Conservation (phyloP, 257 asterid genomes). For the Solanum bulbocastanum region DNA sequence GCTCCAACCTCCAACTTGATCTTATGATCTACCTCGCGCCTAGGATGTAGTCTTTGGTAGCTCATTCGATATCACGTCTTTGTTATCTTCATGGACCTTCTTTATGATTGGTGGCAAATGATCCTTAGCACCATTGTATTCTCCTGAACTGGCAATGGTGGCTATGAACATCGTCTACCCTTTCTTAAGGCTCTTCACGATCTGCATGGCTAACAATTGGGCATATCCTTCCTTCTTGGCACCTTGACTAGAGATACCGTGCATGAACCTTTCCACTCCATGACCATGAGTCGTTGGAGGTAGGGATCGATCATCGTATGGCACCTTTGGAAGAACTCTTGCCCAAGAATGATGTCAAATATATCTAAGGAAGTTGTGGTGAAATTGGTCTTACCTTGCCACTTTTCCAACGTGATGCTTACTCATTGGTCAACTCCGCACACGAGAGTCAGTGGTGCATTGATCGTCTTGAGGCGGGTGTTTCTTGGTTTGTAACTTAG, state of each 20-base stretch:
- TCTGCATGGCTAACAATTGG: neutral
- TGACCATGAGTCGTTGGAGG: neutral
- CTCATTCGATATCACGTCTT: neutral
- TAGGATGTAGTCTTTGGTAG: neutral
- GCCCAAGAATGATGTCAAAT: neutral
- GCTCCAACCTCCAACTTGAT: neutral
- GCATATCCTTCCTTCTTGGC: neutral
- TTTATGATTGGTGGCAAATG: no score
- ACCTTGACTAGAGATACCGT: neutral
- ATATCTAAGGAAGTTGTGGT: neutral
- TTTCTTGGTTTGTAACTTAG: neutral
- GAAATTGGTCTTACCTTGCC: neutral
- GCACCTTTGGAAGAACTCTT: neutral
- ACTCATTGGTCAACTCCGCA: neutral
- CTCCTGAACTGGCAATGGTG: neutral
- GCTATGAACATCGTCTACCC: neutral
- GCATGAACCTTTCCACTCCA: neutral
- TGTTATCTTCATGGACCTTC: neutral
- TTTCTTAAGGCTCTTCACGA: neutral
- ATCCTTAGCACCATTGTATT: no score
- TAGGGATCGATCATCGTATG: no score
- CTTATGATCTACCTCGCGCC: neutral
- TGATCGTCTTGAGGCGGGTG: neutral
- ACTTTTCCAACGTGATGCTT: neutral
- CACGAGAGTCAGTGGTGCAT: neutral